A percentile compares a stretch with the other conserved stretches of the same genome.
These are phyloP conservation scores for Mitragyna speciosa DNA, from an alignment of 257 asterid genomes.

Conservation along the genomic window DNA sequence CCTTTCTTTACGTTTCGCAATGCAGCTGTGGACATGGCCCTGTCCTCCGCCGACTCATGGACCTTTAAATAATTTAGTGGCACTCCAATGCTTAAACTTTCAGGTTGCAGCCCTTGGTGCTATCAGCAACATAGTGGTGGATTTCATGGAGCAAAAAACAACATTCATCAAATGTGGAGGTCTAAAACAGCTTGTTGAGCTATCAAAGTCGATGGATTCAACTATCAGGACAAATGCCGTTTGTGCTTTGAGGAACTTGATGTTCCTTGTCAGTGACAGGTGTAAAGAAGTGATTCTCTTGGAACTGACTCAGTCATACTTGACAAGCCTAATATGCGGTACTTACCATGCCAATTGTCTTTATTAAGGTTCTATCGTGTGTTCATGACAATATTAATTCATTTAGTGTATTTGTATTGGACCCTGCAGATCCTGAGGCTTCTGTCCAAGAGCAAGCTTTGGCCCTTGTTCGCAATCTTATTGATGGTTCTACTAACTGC, in stretches of 20 bases:
- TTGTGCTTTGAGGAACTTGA: conserved; percentile 78
- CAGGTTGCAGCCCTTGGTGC: conserved; percentile 90
- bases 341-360: conserved; percentile 21
- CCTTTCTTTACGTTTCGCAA: neutral
- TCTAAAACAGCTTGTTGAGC: conserved; percentile 75
- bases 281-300: conserved; percentile 77
- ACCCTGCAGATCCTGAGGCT: conserved; percentile 72
- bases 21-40: neutral
- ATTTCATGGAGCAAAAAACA: conserved; percentile 61
- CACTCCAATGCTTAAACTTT: conserved; percentile 14
- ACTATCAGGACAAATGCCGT: conserved; percentile 60
- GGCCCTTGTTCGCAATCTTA: conserved; percentile 74
- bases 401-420: conserved; percentile 19
- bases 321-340: conserved; percentile 80
- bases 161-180: conserved; percentile 71
- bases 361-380: neutral
- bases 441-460: conserved; percentile 87
- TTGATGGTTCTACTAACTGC: conserved; percentile 67
- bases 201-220: conserved; percentile 86
- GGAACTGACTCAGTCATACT: conserved; percentile 61
- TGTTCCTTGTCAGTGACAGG: conserved; percentile 62
- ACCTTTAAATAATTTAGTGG: neutral
- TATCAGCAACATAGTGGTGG: conserved; percentile 71
- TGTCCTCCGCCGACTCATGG: neutral
- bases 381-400: conserved; percentile 12